Evolutionary conservation across 306 rosid genomes (phyloP).

Genomic region (Fragaria ananassa): DNA sequence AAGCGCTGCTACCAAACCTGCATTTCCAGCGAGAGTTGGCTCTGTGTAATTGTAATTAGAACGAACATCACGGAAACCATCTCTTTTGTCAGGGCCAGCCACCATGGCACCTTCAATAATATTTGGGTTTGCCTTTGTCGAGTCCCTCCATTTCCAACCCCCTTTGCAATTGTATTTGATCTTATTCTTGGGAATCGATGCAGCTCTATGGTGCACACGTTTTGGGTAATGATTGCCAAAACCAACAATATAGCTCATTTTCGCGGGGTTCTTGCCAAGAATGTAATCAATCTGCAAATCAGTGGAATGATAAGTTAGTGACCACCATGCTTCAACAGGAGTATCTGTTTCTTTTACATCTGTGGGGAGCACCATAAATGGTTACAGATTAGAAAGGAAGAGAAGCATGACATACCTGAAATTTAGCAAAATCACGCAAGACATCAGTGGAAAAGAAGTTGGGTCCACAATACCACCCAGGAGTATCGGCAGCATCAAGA

Average conservation of each 20-base stretch:
- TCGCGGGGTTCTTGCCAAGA: conserved; percentile 82
- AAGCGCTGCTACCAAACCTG: conserved; percentile 90
- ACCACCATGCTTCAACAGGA: background rate
- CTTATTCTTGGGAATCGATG: conserved; percentile 90
- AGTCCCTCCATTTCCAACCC: conserved; percentile 98
- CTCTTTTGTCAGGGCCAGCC: conserved; percentile 94
- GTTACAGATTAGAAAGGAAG: background rate
- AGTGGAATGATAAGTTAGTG: background rate
- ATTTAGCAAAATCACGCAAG: conserved; percentile 79
- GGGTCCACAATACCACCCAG: conserved; percentile 99
- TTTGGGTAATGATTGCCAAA: conserved; percentile 85
- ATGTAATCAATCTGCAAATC: conserved; percentile 84
- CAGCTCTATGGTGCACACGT: conserved; percentile 93
- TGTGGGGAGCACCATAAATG: background rate
- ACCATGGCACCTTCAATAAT: conserved; percentile 87
- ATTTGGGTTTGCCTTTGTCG: conserved; percentile 76
- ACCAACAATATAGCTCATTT: conserved; percentile 87
- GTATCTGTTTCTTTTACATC: background rate
- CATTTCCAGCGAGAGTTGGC: conserved; percentile 95
- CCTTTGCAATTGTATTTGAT: conserved; percentile 87
- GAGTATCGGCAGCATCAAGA: conserved; percentile 96
- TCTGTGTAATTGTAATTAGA: conserved; percentile 88
- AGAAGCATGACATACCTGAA: conserved; percentile 51
- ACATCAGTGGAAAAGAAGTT: conserved; percentile 78
- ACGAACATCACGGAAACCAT: conserved; percentile 89